Conservation (phyloP, 2,329 filamentous ascomycete species). For the Fusarium odoratissimum region DNA sequence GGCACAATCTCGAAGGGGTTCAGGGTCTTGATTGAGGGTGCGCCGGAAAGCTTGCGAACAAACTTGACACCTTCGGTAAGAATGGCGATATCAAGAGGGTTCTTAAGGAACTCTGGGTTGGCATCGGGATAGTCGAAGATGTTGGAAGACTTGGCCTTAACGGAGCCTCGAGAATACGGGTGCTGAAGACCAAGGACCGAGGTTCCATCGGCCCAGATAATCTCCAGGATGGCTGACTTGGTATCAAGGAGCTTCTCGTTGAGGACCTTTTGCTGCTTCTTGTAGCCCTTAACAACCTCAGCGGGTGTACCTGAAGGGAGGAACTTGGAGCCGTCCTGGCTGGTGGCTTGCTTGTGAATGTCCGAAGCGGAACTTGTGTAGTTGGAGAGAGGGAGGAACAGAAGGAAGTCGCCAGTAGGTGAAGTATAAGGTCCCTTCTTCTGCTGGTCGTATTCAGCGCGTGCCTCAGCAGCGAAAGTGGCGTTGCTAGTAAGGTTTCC, state of each 20-base stretch:
- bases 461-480: slow-evolving; percentile 29
- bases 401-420: slow-evolving; percentile 27
- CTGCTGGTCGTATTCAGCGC: slow-evolving; percentile 15
- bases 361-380: slow-evolving; percentile 7
- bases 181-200: slow-evolving; percentile 34
- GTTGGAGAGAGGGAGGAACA: slow-evolving; percentile 30
- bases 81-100: slow-evolving; percentile 28
- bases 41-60: slow-evolving; percentile 4
- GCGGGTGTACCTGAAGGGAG: slow-evolving; percentile 15
- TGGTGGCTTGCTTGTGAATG: slow-evolving; percentile 12
- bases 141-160: slow-evolving; percentile 29
- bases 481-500: slow-evolving; percentile 28
- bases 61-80: slow-evolving; percentile 29
- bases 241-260: slow-evolving; percentile 19
- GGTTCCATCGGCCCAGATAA: slow-evolving; percentile 36
- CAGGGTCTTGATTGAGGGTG: slow-evolving; percentile 15
- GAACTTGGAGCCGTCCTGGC: slow-evolving; percentile 23
- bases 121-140: slow-evolving; percentile 33
- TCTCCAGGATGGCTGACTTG: slow-evolving; percentile 27
- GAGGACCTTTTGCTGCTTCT: slow-evolving; percentile 30
- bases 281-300: slow-evolving; percentile 28
- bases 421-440: slow-evolving; percentile 27
- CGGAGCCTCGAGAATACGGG: slow-evolving; percentile 38
- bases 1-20: slow-evolving; percentile 22
- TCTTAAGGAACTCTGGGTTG: slow-evolving; percentile 32